Evolutionary conservation across 208 protist species (phyloP), one percentile per base, ranked within the genome.

Genomic region (Leishmania martiniquensis): DNA sequence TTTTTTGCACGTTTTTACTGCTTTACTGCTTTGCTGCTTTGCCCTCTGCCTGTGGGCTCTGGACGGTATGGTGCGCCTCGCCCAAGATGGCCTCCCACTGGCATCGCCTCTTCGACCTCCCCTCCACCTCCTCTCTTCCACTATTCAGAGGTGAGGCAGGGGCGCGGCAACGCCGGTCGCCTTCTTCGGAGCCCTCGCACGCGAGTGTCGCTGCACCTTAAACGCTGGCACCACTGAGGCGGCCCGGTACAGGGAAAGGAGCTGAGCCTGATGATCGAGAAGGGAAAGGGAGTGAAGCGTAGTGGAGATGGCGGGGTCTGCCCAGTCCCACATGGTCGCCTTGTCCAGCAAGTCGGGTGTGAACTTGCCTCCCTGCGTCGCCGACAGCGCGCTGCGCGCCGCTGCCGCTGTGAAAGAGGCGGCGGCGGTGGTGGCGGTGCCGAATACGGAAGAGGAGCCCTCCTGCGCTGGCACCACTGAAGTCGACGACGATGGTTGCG

Each of bases 241-340:
- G 25, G 44, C 20, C 10, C 57, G 70, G 13, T 77, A 37, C 10
- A 9, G 65, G 32, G 72, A 44, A 49, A 68, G n/a, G 60, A 68
- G n/a, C 72, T 82, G 78, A 17, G 54, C 60, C 66, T 77, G 78
- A 34, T 63, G 74, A 45, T 83, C 59, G 25, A 83, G 79, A 59
- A 78, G 66, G 47, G 63, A 75, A 22, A 83, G 51, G 68, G 74
- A 83, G 42, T 49, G 67, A 0, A 83, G 74, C 2, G 79, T 67
- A 29, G 70, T 78, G 6, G 74, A 78, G 67, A 78, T 76, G 44
- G 68, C 79, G 47, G 79, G 79, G 25, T 83, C 79, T 10, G 69
- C 60, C 74, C 67, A 83, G 45, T 83, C 79, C 79, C 79, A 83
- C 79, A 83, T 75, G 3, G 79, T 83, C 17, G 78, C 74, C 0